phyloP scores from a whole-genome alignment of 2,329 filamentous ascomycete species.

The Colletotrichum eremochloae region DNA sequence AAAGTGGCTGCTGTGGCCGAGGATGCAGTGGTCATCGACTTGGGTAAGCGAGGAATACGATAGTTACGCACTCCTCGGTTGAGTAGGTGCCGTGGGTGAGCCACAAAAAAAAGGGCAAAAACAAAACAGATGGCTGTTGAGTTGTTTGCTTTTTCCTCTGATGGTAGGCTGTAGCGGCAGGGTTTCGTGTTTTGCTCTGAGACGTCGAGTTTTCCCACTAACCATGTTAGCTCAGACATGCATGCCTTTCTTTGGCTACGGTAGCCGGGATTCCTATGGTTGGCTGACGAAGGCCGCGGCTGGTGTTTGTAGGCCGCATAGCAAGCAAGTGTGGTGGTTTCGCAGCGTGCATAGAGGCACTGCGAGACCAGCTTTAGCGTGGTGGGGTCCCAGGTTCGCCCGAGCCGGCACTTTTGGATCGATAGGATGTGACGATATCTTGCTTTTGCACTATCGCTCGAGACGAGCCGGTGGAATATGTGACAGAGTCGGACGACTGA shows the following conservation, averaged over 20 bases:
- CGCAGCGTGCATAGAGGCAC: constrained; percentile 35
- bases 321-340: constrained; percentile 12
- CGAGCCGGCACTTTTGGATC: constrained; percentile 41
- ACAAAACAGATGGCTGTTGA: constrained; percentile 19
- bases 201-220: constrained; percentile 40
- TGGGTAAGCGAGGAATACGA: constrained; percentile 8
- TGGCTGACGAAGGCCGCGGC: constrained; percentile 14
- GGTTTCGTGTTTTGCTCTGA: constrained; percentile 35
- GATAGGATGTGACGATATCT: constrained; percentile 43
- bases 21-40: constrained; percentile 13
- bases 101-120: constrained; percentile 20
- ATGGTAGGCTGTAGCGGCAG: constrained; percentile 12
- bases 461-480: constrained; percentile 38
- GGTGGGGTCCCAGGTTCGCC: constrained; percentile 35
- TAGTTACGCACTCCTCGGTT: constrained; percentile 25
- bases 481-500: constrained; percentile 34
- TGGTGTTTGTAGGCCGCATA: constrained; percentile 1
- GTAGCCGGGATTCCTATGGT: constrained; percentile 14
- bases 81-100: constrained; percentile 5
- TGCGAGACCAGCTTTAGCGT: constrained; percentile 34
- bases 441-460: constrained; percentile 40
- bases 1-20: constrained; percentile 13
- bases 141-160: constrained; percentile 30
- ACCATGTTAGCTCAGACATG: constrained; percentile 36
- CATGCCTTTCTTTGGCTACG: constrained; percentile 1